Evolutionary conservation across 1,284 basidiomycete species (phyloP), one percentile per base, ranked within the genome.

Genomic region (Cryptococcus depauperatus): DNA sequence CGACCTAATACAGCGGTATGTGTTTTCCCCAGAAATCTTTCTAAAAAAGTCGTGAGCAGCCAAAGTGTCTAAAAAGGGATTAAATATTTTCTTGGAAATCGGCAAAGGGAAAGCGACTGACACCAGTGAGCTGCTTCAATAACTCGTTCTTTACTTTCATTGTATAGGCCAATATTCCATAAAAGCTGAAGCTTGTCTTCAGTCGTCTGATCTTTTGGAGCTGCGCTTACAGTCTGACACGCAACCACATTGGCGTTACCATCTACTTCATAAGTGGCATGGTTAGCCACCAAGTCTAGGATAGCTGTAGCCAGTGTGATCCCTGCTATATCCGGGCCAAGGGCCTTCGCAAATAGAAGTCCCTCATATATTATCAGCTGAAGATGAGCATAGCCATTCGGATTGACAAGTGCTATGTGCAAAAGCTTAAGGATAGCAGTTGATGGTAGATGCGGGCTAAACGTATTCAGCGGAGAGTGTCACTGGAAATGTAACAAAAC

Each of bases 291-390:
- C n/a, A 41, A 8, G 21, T 41, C 39, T 14, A 41, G 5, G 9
- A 41, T 29, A 8, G n/a, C 16, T 7, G 26, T 22, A 5, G 39
- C 39, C 2, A 25, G 16, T 9, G 27, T 26, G 13, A 41, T 19
- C 19, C 39, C 39, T 18, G 26, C 9, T 21, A 18, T 10, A 2
- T 26, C 27, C 25, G 39, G 27, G 16, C 27, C 16, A 8, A 41
- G 22, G 11, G 25, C 18, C 19, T 41, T 41, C 21, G 27, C 39
- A 18, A 41, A 41, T 5, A 41, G 16, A 11, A 41, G 39, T 18
- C 39, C 39, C 18, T 41, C 39, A 11, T 41, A 41, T 16, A 41
- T 41, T 26, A 41, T 41, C 9, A 41, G 11, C 14, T 29, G 39
- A 6, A 41, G 27, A 25, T 29, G 22, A 19, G 39, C 27, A 19